Conservation (phyloP, 352 stramenopile genomes). For the Aphanomyces invadans region DNA sequence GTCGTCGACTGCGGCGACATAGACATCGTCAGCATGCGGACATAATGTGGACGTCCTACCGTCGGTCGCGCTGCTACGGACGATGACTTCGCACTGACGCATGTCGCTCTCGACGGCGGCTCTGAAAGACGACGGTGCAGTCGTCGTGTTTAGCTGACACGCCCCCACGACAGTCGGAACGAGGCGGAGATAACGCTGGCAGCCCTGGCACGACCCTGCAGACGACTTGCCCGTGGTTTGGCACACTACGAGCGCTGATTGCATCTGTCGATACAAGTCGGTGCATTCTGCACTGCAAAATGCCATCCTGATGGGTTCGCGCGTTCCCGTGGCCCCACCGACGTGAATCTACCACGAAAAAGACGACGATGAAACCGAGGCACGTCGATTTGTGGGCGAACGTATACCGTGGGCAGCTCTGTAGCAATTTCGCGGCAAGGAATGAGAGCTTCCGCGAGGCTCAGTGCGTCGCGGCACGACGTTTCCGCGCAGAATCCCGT, state of each 20-base stretch:
- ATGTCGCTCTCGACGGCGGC: background rate
- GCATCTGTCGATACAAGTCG: background rate
- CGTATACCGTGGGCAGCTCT: background rate
- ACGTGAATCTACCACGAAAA: background rate
- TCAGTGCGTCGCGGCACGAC: background rate
- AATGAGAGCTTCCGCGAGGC: background rate
- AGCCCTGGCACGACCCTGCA: conserved; percentile 1
- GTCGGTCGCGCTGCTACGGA: background rate
- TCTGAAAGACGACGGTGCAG: background rate
- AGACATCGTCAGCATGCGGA: no score
- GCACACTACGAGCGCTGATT: background rate
- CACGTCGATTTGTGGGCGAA: no score
- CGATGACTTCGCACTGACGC: background rate
- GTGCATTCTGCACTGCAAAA: background rate
- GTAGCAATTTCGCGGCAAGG: background rate
- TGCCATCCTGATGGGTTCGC: background rate
- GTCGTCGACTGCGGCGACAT: background rate
- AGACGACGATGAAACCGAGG: background rate
- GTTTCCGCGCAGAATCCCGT: background rate
- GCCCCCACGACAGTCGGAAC: background rate
- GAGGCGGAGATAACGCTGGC: background rate
- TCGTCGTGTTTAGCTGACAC: conserved; percentile 8
- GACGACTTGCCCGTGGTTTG: background rate
- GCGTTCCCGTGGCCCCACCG: background rate
- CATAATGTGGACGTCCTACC: background rate